A percentile compares a stretch with the other conserved stretches of the same genome.
phyloP scores from a whole-genome alignment of 768 basidiomycete species.

The Agaricus subrufescens region DNA sequence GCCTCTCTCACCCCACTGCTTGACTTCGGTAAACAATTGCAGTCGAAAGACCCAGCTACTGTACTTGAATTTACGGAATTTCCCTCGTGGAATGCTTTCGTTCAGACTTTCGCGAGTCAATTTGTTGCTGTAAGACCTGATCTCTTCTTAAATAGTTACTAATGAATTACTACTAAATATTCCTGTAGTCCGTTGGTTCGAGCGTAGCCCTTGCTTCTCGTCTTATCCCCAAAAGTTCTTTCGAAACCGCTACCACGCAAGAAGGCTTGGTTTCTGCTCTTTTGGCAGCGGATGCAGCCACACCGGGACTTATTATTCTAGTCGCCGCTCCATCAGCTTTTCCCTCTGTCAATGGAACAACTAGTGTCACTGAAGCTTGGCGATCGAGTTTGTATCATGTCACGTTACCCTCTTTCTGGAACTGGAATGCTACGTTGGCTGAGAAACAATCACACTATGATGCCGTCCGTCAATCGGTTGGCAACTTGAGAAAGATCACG shows the following conservation, averaged over 20 bases:
- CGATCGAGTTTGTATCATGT: constrained; percentile 40
- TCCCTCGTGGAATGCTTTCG: constrained; percentile 36
- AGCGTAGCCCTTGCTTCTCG: constrained; percentile 40
- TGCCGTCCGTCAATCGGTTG: constrained; percentile 30
- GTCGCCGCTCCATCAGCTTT: constrained; percentile 34
- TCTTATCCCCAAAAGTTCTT: constrained; percentile 35
- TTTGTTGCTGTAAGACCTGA: constrained; percentile 31
- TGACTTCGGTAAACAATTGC: constrained; percentile 25
- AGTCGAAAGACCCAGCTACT: constrained; percentile 19
- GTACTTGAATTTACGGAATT: constrained; percentile 32
- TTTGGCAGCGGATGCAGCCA: constrained; percentile 26
- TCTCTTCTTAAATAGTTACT: not conserved
- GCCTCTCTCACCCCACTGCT: constrained; percentile 38
- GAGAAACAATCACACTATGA: constrained; percentile 31
- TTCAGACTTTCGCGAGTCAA: constrained; percentile 28
- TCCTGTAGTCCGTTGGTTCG: constrained; percentile 29
- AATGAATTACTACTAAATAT: not conserved
- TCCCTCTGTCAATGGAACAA: constrained; percentile 24
- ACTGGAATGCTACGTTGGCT: constrained; percentile 36
- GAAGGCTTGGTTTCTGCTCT: constrained; percentile 31
- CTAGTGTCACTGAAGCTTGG: constrained; percentile 44
- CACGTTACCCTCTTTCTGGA: constrained; percentile 38
- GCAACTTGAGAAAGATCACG: constrained; percentile 35
- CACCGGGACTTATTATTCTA: constrained; percentile 37
- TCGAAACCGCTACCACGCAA: constrained; percentile 25